These are phyloP conservation scores for Moesziomyces parantarcticus DNA, from an alignment of 1,284 basidiomycete species.

Conservation along the genomic window DNA sequence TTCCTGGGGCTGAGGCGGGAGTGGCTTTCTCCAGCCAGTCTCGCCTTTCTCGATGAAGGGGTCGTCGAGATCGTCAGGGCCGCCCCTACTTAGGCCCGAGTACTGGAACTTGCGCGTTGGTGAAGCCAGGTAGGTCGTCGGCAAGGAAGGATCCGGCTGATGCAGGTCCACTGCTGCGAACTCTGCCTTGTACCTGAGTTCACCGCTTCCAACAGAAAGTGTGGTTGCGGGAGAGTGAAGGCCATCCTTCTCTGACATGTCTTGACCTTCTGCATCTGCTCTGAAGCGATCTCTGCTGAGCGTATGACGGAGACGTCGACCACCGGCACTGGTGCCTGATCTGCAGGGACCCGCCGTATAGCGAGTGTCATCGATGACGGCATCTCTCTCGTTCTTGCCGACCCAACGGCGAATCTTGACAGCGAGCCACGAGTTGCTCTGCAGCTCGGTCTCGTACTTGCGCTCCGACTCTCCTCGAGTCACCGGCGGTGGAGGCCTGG, in stretches of 20 bases:
- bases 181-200: constrained; percentile 26
- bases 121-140: background rate
- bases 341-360: constrained; percentile 9
- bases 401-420: constrained; percentile 32
- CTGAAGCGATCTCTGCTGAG: constrained; percentile 17
- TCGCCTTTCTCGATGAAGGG: constrained; percentile 1
- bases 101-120: background rate
- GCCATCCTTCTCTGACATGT: background rate
- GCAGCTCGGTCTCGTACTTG: constrained; percentile 32
- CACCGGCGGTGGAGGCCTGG: constrained; percentile 15
- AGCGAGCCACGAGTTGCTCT: constrained; percentile 37
- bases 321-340: background rate
- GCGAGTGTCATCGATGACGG: background rate
- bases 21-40: constrained; percentile 21
- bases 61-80: constrained; percentile 5
- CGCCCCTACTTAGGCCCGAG: background rate
- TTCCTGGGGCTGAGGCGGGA: constrained; percentile 32
- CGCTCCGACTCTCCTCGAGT: constrained; percentile 20
- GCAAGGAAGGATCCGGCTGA: background rate
- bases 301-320: constrained; percentile 12
- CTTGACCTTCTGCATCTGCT: background rate
- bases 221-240: constrained; percentile 23
- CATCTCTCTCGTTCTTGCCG: constrained; percentile 13
- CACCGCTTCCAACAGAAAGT: constrained; percentile 24
- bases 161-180: constrained; percentile 21